Base-by-base conservation (phyloP, 805 yeast genomes). In the Candida rishiriensis region DNA sequence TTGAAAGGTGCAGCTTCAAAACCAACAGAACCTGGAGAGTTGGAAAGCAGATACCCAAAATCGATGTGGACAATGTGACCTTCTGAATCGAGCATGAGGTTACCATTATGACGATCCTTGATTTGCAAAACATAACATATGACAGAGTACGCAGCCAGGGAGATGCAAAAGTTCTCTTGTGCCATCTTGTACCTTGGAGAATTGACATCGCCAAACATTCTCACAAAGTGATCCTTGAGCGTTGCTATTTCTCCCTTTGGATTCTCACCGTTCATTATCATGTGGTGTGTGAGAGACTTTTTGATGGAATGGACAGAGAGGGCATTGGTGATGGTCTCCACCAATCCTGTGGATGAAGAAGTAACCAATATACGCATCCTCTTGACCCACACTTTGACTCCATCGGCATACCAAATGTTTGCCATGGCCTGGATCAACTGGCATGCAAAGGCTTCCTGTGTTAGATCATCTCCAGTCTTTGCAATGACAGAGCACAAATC, bases 1-100 rank as follows among this genome's bases (percentile, higher is more conserved):
- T 93, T 93, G 72, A 93, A 93, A 1, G 99, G 97, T 1, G 98
- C 97, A 1, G 97, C 95, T 60, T 93, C 99, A 62, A 93, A 90
- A 0, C 97, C 97, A 44, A 93, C 89, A 39, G 96, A 85, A 3
- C 99, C 99, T 0, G 99, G 99, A 0, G 97, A 84, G 59, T 93
- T 91, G 0, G 97, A 88, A 3, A 91, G 71, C 61, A 91, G 66
- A 63, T 88, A 91, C 0, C 99, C 99, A 69, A 93, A 93, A 66
- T 93, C 99, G 54, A 93, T 93, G 63, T 88, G 95, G 38, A 91
- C 81, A 11, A 93, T 85, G 60, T 93, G 99, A 0, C 99, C 99
- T 47, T 91, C 96, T 46, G 84, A 81, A 59, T 93, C 99, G 34
- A 91, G 71, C 99, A 93, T 91, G 46, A 93, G 90, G 63, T 93